Percentiles rank a stretch among this genome's conserved stretches.
Evolutionary conservation across 2,329 filamentous ascomycete genomes (phyloP).

Genomic region (Aspergillus tanneri): DNA sequence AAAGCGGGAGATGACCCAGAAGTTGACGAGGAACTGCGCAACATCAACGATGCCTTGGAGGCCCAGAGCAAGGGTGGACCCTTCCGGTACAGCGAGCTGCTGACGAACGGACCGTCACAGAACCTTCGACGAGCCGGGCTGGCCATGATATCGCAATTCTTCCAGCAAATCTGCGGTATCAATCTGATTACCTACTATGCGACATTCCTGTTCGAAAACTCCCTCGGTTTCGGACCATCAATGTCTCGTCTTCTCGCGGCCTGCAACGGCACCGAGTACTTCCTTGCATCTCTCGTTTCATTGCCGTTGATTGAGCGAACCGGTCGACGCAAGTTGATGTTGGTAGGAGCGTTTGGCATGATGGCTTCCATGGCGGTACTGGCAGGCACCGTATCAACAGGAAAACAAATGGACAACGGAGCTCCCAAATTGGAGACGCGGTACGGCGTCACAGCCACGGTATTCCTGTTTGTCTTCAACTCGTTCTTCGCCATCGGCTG

Average conservation of each 20-base stretch:
- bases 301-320: slow-evolving; percentile 33
- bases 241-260: slow-evolving; percentile 17
- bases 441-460: slow-evolving; percentile 10
- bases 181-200: slow-evolving; percentile 36
- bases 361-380: slow-evolving; percentile 6
- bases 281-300: slow-evolving; percentile 21
- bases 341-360: slow-evolving; percentile 24
- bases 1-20: slow-evolving; percentile 44
- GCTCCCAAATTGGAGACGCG: slow-evolving; percentile 1
- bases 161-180: slow-evolving; percentile 31
- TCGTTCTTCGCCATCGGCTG: slow-evolving; percentile 64
- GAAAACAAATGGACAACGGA: not conserved
- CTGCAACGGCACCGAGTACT: slow-evolving; percentile 29
- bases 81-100: slow-evolving; percentile 18
- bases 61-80: slow-evolving; percentile 1
- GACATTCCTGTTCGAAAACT: slow-evolving; percentile 5
- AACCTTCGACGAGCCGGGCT: slow-evolving; percentile 26
- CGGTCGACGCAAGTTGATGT: slow-evolving; percentile 38
- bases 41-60: slow-evolving; percentile 6
- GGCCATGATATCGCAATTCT: slow-evolving; percentile 26
- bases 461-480: slow-evolving; percentile 61
- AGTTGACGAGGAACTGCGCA: slow-evolving; percentile 28
- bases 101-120: slow-evolving; percentile 6
- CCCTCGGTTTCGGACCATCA: slow-evolving; percentile 6
- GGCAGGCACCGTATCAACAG: slow-evolving; percentile 2